These are phyloP conservation scores for Dittrichia graveolens DNA, from an alignment of 129 eudicot genomes.

Conservation along the genomic window DNA sequence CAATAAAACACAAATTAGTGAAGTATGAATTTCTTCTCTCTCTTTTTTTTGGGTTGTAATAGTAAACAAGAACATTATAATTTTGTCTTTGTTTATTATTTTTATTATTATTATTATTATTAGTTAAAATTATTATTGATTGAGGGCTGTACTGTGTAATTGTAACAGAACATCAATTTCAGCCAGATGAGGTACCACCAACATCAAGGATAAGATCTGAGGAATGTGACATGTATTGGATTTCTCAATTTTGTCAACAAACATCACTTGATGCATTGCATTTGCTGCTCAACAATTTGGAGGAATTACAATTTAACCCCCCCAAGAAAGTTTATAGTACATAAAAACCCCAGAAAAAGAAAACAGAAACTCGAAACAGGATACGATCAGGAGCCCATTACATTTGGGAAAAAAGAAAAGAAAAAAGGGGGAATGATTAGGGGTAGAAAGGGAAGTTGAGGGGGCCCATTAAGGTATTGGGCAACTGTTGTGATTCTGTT, in stretches of 20 bases:
- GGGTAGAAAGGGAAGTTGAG: slow-evolving; percentile 36
- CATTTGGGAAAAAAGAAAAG: slow-evolving; percentile 16
- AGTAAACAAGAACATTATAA: neutral
- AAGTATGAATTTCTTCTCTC: too few species aligned
- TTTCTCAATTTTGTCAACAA: slow-evolving; percentile 42
- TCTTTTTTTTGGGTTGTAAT: neutral
- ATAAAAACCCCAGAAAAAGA: slow-evolving; percentile 8
- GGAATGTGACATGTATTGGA: slow-evolving; percentile 64
- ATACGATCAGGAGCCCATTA: neutral
- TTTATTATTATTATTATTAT: neutral
- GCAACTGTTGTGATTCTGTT: slow-evolving; percentile 72
- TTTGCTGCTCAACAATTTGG: slow-evolving; percentile 32
- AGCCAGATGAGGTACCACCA: slow-evolving; percentile 66
- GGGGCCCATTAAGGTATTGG: slow-evolving; percentile 44
- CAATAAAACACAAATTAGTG: too few species aligned
- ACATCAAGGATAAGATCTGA: slow-evolving; percentile 72
- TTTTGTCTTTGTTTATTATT: neutral
- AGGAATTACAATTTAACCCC: slow-evolving; percentile 25
- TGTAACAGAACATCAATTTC: slow-evolving; percentile 68
- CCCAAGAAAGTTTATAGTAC: slow-evolving; percentile 15
- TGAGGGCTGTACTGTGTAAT: slow-evolving; percentile 32
- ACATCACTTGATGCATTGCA: slow-evolving; percentile 22
- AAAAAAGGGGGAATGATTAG: slow-evolving; percentile 27
- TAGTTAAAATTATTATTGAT: slow-evolving; percentile 12
- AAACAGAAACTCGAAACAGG: slow-evolving; percentile 2